Evolutionary conservation across 768 basidiomycete genomes (phyloP).

Genomic region (Suillus clintonianus): DNA sequence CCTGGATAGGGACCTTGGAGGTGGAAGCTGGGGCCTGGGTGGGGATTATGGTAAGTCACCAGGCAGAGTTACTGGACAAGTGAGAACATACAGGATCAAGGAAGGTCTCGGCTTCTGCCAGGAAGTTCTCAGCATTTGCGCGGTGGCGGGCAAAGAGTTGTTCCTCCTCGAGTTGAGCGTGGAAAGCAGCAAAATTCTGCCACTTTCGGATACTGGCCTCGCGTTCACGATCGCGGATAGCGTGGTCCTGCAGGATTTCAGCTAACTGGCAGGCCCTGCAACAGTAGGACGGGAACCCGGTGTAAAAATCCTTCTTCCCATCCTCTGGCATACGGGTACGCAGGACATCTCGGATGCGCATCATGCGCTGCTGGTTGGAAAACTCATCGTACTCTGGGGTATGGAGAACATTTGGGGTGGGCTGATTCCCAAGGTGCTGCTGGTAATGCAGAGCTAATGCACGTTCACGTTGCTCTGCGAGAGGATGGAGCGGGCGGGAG

Average conservation of each 20-base stretch:
- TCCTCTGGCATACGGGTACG: background rate
- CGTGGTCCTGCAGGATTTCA: background rate
- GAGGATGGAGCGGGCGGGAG: background rate
- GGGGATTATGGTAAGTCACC: background rate
- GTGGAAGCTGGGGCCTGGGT: background rate
- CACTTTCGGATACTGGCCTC: background rate
- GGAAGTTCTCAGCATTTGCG: background rate
- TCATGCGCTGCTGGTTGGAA: background rate
- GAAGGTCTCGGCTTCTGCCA: background rate
- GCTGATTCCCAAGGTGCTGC: background rate
- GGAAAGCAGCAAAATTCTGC: background rate
- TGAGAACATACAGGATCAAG: background rate
- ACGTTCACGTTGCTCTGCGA: slow-evolving; percentile 11
- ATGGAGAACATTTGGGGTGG: background rate
- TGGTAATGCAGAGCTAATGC: background rate
- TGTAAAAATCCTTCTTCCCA: background rate
- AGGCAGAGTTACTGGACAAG: background rate
- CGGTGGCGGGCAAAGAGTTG: background rate
- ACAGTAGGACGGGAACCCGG: background rate
- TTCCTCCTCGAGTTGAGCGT: background rate
- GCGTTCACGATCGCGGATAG: background rate
- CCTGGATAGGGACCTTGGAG: background rate
- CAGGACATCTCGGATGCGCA: no score
- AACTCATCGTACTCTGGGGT: background rate
- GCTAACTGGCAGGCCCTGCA: background rate